Base-by-base conservation (phyloP, 2,329 filamentous ascomycete species). In the Ophiostoma montium region DNA sequence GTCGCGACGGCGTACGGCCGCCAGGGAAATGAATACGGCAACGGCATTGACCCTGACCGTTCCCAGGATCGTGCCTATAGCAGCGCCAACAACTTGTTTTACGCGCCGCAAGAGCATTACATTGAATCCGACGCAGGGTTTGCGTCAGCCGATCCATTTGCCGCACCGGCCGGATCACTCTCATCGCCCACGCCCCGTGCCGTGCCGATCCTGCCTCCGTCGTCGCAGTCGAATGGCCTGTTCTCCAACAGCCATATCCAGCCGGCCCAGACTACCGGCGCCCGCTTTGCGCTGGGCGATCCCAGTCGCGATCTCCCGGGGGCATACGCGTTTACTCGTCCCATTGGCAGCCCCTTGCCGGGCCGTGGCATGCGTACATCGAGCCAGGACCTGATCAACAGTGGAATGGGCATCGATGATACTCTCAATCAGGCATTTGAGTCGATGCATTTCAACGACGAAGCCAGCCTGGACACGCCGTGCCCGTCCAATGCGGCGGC, bases 301-400 rank as follows among this genome's bases (percentile, higher is more conserved):
- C n/a, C n/a, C n/a, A n/a, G n/a, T n/a, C n/a, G n/a, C n/a, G n/a
- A n/a, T n/a, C n/a, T n/a, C n/a, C n/a, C n/a, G n/a, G n/a, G n/a
- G n/a, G n/a, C n/a, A n/a, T n/a, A n/a, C n/a, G 39, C 69, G 53
- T 65, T 86, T 23, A 88, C 84, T 56, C 86, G 83, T 6, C 83
- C 83, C 1, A 80, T 86, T 49, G 80, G 78, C 38, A 83, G 80
- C 59, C 76, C 82, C 48, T 69, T 83, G n/a, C 69, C 70, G n/a
- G 79, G 81, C 52, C 70, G 73, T 46, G 65, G 70, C 15, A 23
- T 42, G 39, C 71, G 77, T 50, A 70, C 76, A 35, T 75, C 77
- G 3, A 81, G 84, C 56, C 87, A 86, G 63, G 76, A 78, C 3
- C 68, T 87, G 46, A 88, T 88, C 63, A 82, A 76, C 55, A 77